Conservation (phyloP, 2,329 filamentous ascomycete genomes). For the Rasamsonia emersonii region DNA sequence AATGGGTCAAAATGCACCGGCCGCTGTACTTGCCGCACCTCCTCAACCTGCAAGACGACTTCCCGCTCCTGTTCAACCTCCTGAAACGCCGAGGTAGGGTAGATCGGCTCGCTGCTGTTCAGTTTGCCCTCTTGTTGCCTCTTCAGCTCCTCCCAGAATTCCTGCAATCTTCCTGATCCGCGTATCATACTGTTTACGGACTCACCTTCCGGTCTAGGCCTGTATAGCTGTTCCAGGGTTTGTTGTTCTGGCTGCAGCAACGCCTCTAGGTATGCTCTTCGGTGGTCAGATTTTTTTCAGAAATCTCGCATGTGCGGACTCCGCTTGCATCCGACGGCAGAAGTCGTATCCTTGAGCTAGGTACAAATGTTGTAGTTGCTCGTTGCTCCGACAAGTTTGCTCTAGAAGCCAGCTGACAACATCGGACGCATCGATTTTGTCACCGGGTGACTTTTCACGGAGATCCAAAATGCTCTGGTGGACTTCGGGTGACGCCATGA, state of each 20-base stretch:
- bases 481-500: constrained; percentile 52
- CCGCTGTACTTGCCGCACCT: constrained; percentile 47
- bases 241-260: constrained; percentile 49
- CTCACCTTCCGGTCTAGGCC: constrained; percentile 18
- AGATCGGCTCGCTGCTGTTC: too few species aligned
- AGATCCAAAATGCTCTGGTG: constrained; percentile 52
- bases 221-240: constrained; percentile 52
- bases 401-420: constrained; percentile 56
- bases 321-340: constrained; percentile 47
- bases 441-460: constrained; percentile 17
- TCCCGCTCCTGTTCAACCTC: constrained; percentile 54
- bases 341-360: constrained; percentile 54
- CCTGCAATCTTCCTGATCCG: constrained; percentile 18
- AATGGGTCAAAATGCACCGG: constrained; percentile 33
- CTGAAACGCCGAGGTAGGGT: constrained; percentile 18
- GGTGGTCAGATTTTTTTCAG: constrained; percentile 26
- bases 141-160: constrained; percentile 29
- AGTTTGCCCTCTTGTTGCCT: constrained; percentile 20
- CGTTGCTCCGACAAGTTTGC: constrained; percentile 53
- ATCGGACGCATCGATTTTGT: constrained; percentile 38
- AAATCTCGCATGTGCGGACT: constrained; percentile 34
- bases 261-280: constrained; percentile 33
- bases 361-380: constrained; percentile 52
- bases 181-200: constrained; percentile 13
- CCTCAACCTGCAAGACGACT: constrained; percentile 44